Evolutionary conservation across 2,329 filamentous ascomycete species (phyloP), one percentile per base, ranked within the genome.

Genomic region (Monosporascus sp.): DNA sequence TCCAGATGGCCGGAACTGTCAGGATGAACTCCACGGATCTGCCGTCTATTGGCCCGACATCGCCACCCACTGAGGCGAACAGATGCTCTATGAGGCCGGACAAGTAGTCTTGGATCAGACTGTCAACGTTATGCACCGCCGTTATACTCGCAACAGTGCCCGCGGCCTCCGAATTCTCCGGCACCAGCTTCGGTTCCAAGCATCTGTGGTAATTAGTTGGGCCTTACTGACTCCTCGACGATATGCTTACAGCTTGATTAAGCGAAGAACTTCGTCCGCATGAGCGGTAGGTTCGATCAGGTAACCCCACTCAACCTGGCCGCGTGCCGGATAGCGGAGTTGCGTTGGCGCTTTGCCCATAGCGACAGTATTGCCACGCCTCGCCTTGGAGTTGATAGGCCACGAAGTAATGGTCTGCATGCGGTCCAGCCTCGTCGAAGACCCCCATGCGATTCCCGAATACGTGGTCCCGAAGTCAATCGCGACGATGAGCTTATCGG

Each of bases 1-100:
- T 78, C 81, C 81, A 84, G 7, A 84, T 79, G 5, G 80, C 80
- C 1, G 81, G 81, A 1, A 83, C 79, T 0, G 81, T 82, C 20
- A 83, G 67, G 45, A 83, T 73, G 53, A 81, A 81, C 51, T 82
- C 74, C 56, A 80, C 71, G 0, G 74, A 70, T 0, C 70, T 79
- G 18, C 67, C 72, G 4, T 67, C 66, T 5, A 80, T 65, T 20
- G 2, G 67, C 67, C 1, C 74, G 1, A 82, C 61, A 5, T 71
- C 69, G 37, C 70, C 64, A 39, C 72, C 66, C 17, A 82, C 63
- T 1, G 72, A 69, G 48, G 70, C 67, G 55, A 77, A 67, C 4
- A 80, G 75, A 56, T 83, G 74, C 5, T 70, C 65, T 15, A 76
- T 73, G 5, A 80, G 69, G 27, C 72, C 77, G 8, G 70, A 73